Conservation (phyloP, 306 rosid genomes). For the Cucumis cinereus region DNA sequence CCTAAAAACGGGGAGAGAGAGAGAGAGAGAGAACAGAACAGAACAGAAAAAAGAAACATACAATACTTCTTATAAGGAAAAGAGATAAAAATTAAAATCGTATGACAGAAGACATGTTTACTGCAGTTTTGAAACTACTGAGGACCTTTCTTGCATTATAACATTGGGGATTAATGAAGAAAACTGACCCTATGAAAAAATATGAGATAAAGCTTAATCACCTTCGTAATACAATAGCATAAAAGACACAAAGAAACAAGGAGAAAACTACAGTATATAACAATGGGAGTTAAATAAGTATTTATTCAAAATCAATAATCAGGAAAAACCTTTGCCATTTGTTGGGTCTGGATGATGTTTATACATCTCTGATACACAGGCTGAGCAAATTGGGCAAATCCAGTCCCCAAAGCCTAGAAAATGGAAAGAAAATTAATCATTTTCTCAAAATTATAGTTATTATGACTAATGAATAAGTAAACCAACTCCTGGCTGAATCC, state of each 20-base stretch:
- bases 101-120: background rate
- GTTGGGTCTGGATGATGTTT: slow-evolving; percentile 84
- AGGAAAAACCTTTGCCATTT: slow-evolving; percentile 65
- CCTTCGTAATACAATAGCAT: background rate
- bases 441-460: background rate
- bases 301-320: slow-evolving; percentile 3
- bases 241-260: background rate
- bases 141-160: background rate
- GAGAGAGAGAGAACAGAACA: too few relatives aligned
- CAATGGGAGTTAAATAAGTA: background rate
- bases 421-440: slow-evolving; percentile 11
- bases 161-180: background rate
- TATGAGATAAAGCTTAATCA: background rate
- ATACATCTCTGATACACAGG: slow-evolving; percentile 98
- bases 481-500: background rate
- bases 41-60: background rate
- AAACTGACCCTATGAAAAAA: background rate
- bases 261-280: background rate
- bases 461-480: background rate
- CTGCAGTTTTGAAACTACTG: background rate
- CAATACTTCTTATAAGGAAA: background rate
- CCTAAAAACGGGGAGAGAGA: too few relatives aligned
- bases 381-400: slow-evolving; percentile 83
- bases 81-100: background rate
- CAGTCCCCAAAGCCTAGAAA: slow-evolving; percentile 81